A percentile compares a stretch with the other conserved stretches of the same genome.
Evolutionary conservation across 257 asterid genomes (phyloP).

Genomic region (Ilex asprella): DNA sequence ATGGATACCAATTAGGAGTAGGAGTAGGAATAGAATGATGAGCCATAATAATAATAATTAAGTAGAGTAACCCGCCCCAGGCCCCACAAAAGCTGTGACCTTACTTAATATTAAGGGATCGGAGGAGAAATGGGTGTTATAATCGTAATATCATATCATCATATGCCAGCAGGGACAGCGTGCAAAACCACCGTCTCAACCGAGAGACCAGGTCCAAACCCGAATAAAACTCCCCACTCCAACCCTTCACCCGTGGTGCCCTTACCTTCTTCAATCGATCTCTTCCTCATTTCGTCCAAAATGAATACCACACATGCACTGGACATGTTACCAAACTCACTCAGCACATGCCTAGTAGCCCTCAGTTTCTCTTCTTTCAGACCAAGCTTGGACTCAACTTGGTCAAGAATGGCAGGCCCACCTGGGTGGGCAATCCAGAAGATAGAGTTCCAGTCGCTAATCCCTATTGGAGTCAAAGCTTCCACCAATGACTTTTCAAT

Average conservation of each 20-base stretch:
- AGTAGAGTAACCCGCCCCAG: too few species aligned
- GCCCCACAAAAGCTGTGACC: too few species aligned
- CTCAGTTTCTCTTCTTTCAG: slow-evolving; percentile 1
- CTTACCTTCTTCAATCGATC: background rate
- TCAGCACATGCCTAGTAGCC: background rate
- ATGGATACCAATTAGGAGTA: too few species aligned
- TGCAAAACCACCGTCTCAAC: slow-evolving; percentile 1
- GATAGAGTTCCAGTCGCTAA: background rate
- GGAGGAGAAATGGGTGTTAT: too few species aligned
- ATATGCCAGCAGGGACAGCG: background rate
- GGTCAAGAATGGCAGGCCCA: background rate
- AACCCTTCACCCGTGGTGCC: background rate
- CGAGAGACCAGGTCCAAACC: background rate
- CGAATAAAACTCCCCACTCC: slow-evolving; percentile 2
- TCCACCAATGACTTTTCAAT: background rate
- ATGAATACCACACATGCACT: background rate
- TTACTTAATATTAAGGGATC: too few species aligned
- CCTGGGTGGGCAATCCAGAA: slow-evolving; percentile 2
- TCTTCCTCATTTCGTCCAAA: slow-evolving; percentile 2
- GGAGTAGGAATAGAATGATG: too few species aligned
- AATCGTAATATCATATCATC: too few species aligned
- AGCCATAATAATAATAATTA: too few species aligned
- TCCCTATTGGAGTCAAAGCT: background rate
- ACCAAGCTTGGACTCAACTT: background rate
- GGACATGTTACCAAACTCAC: background rate